Conservation (phyloP, 345 rosid genomes). For the Eucalyptus viminalis region DNA sequence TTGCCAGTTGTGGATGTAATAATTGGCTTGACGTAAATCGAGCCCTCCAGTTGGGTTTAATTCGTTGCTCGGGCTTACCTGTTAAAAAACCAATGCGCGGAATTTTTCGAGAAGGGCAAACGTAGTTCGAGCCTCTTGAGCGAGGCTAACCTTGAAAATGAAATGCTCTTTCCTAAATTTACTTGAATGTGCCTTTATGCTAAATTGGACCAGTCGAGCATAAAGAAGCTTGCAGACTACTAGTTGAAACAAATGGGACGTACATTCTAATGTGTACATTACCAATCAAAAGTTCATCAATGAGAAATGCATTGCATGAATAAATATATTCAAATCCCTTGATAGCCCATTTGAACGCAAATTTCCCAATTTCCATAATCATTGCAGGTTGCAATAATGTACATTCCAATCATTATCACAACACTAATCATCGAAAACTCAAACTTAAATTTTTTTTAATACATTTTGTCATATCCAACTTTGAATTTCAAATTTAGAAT, state of each 20-base stretch:
- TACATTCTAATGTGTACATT: background rate
- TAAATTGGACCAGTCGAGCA: background rate
- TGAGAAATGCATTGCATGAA: background rate
- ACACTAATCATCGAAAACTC: too few relatives aligned
- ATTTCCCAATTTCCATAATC: background rate
- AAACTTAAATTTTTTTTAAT: background rate
- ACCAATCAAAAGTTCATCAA: background rate
- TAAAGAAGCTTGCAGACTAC: background rate
- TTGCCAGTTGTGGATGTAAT: too few relatives aligned
- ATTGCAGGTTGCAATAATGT: too few relatives aligned
- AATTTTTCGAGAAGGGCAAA: background rate
- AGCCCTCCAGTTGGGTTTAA: background rate
- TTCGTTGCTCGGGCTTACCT: background rate
- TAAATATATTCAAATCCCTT: background rate
- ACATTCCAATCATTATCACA: too few relatives aligned
- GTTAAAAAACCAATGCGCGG: background rate
- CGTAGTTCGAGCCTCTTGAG: background rate
- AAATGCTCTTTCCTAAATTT: background rate
- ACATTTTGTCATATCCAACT: background rate
- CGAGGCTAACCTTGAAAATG: background rate
- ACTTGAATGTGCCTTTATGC: background rate
- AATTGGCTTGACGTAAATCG: background rate
- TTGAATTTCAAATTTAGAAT: background rate
- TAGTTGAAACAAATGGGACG: background rate
- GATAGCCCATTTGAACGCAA: fast-evolving